Percentiles rank a stretch among this genome's conserved stretches.
These are phyloP conservation scores for Sisymbrium irio DNA, from an alignment of 345 rosid genomes.

Conservation along the genomic window DNA sequence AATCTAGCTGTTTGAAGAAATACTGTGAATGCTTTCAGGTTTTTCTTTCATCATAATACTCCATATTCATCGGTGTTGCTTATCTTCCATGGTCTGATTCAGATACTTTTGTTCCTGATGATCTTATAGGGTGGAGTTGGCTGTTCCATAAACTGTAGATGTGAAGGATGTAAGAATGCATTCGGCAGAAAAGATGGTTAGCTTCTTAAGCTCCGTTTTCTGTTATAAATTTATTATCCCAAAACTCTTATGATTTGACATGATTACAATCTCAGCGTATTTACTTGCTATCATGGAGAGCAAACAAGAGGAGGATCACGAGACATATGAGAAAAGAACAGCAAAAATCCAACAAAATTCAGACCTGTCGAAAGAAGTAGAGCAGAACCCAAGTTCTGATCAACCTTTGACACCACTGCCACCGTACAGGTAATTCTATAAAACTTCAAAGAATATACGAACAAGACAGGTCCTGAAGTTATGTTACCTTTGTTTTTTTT, in stretches of 20 bases:
- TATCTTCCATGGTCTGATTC: constrained; percentile 26
- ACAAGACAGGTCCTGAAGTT: constrained; percentile 13
- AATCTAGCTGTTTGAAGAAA: constrained; percentile 89
- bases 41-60: constrained; percentile 19
- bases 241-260: background rate
- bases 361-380: constrained; percentile 49
- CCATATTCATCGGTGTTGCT: background rate
- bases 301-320: constrained; percentile 58
- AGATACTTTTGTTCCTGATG: constrained; percentile 13
- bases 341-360: constrained; percentile 40
- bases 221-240: background rate
- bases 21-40: constrained; percentile 99
- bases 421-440: constrained; percentile 56
- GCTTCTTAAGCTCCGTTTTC: constrained; percentile 8
- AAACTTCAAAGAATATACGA: background rate
- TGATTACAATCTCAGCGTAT: constrained; percentile 48
- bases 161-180: constrained; percentile 93
- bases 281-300: constrained; percentile 48
- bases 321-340: constrained; percentile 42
- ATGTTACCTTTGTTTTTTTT: constrained; percentile 2
- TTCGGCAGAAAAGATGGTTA: constrained; percentile 90
- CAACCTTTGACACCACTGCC: constrained; percentile 69
- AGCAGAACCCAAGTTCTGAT: constrained; percentile 54
- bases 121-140: constrained; percentile 84
- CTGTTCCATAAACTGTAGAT: constrained; percentile 90